Evolutionary conservation across 192 early-diverging fungal species (phyloP).

Genomic region (Backusella luteola): DNA sequence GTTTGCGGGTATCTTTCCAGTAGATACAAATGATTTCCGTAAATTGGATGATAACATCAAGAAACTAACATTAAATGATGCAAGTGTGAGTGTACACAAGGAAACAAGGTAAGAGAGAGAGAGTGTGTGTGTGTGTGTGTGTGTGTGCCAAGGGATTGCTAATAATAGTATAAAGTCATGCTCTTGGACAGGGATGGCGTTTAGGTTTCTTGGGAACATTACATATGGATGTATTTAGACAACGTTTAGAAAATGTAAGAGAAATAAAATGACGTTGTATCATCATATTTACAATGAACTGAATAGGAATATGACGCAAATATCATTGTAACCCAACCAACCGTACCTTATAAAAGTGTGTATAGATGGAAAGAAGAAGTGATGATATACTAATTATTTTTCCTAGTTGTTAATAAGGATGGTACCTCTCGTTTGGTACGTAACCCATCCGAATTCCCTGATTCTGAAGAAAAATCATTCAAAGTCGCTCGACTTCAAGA

Average conservation of each 20-base stretch:
- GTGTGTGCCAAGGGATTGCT: too few relatives aligned
- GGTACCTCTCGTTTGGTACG: constrained; percentile 51
- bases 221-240: constrained; percentile 98
- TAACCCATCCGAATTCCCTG: constrained; percentile 94
- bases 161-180: constrained; percentile 38
- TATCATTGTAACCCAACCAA: constrained; percentile 90
- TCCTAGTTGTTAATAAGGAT: constrained; percentile 52
- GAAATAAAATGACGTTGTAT: background rate
- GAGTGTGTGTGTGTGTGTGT: too few relatives aligned
- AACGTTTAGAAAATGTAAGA: constrained; percentile 78
- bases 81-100: constrained; percentile 84
- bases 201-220: constrained; percentile 94
- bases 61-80: constrained; percentile 94
- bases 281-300: background rate
- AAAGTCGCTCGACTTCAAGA: constrained; percentile 73
- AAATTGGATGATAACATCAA: constrained; percentile 90
- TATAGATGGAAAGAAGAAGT: background rate
- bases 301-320: constrained; percentile 85
- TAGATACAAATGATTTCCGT: constrained; percentile 85
- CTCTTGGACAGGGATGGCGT: constrained; percentile 94
- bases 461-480: constrained; percentile 59
- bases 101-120: constrained; percentile 63
- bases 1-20: constrained; percentile 92
- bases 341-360: constrained; percentile 80
- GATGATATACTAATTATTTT: background rate